These are phyloP conservation scores for Nannochloris sp. DNA, from an alignment of 139 green algal species.

Conservation along the genomic window DNA sequence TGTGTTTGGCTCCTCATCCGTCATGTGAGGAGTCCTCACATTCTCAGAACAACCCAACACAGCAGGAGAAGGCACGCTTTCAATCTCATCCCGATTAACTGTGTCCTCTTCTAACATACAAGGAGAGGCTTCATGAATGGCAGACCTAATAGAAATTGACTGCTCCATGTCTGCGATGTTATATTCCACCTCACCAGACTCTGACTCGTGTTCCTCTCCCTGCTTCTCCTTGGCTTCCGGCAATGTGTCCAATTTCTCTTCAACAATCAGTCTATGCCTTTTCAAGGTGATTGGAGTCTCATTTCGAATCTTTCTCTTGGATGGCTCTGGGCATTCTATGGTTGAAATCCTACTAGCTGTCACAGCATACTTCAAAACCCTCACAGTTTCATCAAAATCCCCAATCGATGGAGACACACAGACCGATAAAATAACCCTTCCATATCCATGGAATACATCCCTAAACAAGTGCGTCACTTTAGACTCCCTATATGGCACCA, in stretches of 20 bases:
- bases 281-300: conserved; percentile 13
- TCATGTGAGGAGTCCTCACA: no score
- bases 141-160: no score
- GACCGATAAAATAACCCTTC: conserved; percentile 59
- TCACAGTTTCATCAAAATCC: conserved; percentile 63
- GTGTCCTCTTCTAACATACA: no score
- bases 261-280: conserved; percentile 14
- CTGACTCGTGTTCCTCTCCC: not conserved
- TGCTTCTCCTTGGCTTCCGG: conserved; percentile 1
- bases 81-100: no score
- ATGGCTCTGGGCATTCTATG: conserved; percentile 31
- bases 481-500: conserved; percentile 54
- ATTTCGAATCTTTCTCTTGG: conserved; percentile 26
- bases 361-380: conserved; percentile 49
- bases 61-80: no score
- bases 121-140: no score
- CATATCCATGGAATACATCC: conserved; percentile 59
- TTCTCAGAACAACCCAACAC: no score
- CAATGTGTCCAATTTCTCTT: not conserved
- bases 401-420: conserved; percentile 41
- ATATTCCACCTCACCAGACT: not conserved
- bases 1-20: no score
- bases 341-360: conserved; percentile 41
- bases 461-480: conserved; percentile 41
- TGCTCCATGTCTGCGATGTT: no score